A percentile compares a stretch with the other conserved stretches of the same genome.
Conservation (phyloP, 1,284 basidiomycete genomes). For the Cystobasidium slooffiae region DNA sequence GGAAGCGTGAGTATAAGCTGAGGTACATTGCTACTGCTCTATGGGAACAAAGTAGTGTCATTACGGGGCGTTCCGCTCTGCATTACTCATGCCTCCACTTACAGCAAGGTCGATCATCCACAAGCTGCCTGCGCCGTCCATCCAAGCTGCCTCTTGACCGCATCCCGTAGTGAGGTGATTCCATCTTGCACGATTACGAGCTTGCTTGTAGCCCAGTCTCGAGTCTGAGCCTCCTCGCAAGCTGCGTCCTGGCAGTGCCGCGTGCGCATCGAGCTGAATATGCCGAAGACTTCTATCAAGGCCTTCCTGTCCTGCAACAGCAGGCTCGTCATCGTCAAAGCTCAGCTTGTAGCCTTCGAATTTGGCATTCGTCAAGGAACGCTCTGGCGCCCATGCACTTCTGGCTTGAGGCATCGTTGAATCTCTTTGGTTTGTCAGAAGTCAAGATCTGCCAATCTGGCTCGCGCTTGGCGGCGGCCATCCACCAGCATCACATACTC, state of each 20-base stretch:
- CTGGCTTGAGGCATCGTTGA: slow-evolving; percentile 9
- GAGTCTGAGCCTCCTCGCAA: slow-evolving; percentile 42
- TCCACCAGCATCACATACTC: no score
- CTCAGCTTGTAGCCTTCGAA: slow-evolving; percentile 80
- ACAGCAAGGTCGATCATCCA: slow-evolving; percentile 36
- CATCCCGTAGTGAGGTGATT: slow-evolving; percentile 59
- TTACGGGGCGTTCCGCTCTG: background rate
- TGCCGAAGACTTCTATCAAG: slow-evolving; percentile 1
- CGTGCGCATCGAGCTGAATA: slow-evolving; percentile 33
- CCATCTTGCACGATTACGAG: slow-evolving; percentile 79
- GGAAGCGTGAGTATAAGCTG: slow-evolving; percentile 12
- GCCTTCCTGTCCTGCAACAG: background rate
- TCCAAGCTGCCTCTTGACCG: slow-evolving; percentile 35
- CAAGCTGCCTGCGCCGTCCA: slow-evolving; percentile 29
- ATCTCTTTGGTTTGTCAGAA: background rate
- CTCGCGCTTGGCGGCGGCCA: no score
- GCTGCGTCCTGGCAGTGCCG: slow-evolving; percentile 27
- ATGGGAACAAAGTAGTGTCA: background rate
- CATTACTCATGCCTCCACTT: background rate
- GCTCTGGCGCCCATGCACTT: slow-evolving; percentile 53
- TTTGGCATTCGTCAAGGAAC: slow-evolving; percentile 71
- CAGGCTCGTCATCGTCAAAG: slow-evolving; percentile 33
- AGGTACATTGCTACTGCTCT: background rate
- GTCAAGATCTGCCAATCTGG: no score
- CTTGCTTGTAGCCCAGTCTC: slow-evolving; percentile 72